Percentiles rank a stretch among this genome's conserved stretches.
Conservation (phyloP, 1,284 basidiomycete genomes). For the Rhodotorula sp. region DNA sequence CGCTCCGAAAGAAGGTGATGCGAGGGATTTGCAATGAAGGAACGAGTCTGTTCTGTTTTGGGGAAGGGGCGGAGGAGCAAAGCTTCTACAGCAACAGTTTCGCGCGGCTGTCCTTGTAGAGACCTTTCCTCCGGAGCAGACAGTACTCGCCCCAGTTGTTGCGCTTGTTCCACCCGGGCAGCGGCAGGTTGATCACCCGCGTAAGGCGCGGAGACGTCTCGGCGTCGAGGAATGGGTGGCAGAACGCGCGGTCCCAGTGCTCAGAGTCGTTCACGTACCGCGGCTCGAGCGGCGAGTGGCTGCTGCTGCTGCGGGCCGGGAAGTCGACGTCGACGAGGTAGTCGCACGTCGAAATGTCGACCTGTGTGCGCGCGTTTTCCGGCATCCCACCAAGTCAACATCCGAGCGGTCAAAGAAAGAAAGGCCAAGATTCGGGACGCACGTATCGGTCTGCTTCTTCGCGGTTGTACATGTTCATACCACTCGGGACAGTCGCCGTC, state of each 20-base stretch:
- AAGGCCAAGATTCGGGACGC: constrained; percentile 48
- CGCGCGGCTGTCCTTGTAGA: constrained; percentile 6
- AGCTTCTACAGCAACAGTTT: neutral
- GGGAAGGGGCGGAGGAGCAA: neutral
- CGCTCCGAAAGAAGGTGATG: too few relatives aligned
- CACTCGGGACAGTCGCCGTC: constrained; percentile 62
- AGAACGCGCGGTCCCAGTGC: constrained; percentile 72
- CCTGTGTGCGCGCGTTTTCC: constrained; percentile 55
- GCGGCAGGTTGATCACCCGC: constrained; percentile 74
- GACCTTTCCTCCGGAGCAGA: constrained; percentile 48
- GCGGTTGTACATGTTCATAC: constrained; percentile 84
- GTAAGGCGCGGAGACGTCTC: constrained; percentile 68
- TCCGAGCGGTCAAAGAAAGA: neutral
- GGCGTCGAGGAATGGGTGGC: constrained; percentile 76
- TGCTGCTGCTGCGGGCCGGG: constrained; percentile 59
- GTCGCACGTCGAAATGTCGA: constrained; percentile 68
- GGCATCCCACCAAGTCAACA: constrained; percentile 2
- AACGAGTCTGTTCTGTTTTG: too few relatives aligned
- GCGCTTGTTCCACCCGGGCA: constrained; percentile 59
- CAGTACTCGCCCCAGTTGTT: constrained; percentile 57
- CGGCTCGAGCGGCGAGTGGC: constrained; percentile 60
- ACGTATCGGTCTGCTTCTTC: constrained; percentile 80
- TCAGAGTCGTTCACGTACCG: constrained; percentile 63
- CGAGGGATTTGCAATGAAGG: too few relatives aligned
- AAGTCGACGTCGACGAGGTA: constrained; percentile 85